Evolutionary conservation across 306 rosid species (phyloP).

Genomic region (Nissolia schottii): DNA sequence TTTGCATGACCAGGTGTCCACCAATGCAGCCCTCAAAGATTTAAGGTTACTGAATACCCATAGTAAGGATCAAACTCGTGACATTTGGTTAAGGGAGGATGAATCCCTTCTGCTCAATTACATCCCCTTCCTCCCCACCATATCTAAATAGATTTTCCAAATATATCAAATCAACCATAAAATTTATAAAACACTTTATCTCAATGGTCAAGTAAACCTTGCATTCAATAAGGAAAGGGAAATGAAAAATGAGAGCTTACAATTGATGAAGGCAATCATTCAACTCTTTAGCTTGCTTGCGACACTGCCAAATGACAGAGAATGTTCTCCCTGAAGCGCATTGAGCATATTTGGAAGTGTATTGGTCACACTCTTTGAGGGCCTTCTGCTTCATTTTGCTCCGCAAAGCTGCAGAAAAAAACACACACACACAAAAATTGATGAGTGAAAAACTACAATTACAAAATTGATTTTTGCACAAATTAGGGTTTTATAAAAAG

Average conservation of each 20-base stretch:
- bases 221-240: not conserved
- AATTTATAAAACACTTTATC: not conserved
- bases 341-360: slow-evolving; percentile 72
- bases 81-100: no score
- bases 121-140: not conserved
- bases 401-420: slow-evolving; percentile 54
- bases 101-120: no score
- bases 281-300: slow-evolving; percentile 71
- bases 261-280: slow-evolving; percentile 78
- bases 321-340: slow-evolving; percentile 79
- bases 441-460: not conserved
- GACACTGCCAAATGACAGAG: slow-evolving; percentile 84
- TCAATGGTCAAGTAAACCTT: not conserved
- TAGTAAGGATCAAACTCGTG: no score
- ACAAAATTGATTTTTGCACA: not conserved
- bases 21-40: no score
- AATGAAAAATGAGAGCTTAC: slow-evolving; percentile 43
- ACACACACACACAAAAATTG: not conserved
- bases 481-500: slow-evolving; percentile 25
- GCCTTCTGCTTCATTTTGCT: slow-evolving; percentile 98
- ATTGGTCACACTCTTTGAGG: slow-evolving; percentile 67
- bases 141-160: not conserved
- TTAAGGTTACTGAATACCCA: no score
- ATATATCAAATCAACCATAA: not conserved
- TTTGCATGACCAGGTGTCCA: no score